A percentile compares a stretch with the other conserved stretches of the same genome.
Conservation (phyloP, 495 filamentous ascomycete species). For the Aspergillus nanangensis region DNA sequence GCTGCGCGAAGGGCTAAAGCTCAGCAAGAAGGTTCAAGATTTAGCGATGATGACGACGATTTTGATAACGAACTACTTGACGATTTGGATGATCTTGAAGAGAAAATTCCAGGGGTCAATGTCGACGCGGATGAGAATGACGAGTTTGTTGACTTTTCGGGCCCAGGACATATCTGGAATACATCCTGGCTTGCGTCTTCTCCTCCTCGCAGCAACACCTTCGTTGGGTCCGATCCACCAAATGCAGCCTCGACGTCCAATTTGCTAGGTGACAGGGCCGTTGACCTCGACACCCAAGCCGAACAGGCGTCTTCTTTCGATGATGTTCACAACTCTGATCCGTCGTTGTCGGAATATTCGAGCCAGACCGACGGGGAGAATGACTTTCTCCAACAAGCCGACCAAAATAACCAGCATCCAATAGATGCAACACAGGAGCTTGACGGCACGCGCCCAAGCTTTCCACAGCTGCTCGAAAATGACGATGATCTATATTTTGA, state of each 20-base stretch:
- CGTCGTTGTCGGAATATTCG: not conserved
- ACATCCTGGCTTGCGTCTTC: conserved; percentile 35
- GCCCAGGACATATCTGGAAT: conserved; percentile 24
- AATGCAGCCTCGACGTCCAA: not conserved
- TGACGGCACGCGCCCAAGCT: no score
- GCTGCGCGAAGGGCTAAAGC: conserved; percentile 37
- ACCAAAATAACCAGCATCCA: no score
- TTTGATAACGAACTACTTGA: conserved; percentile 66
- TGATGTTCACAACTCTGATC: no score
- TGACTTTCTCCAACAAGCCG: no score
- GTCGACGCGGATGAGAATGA: conserved; percentile 58
- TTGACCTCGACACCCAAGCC: no score
- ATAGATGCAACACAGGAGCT: no score
- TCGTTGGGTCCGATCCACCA: conserved; percentile 20
- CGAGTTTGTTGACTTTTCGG: conserved; percentile 30
- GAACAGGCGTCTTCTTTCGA: no score
- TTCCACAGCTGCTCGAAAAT: conserved; percentile 32
- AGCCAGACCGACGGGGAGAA: no score
- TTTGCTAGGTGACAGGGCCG: not conserved
- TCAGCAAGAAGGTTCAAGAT: conserved; percentile 37
- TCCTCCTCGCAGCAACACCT: conserved; percentile 35
- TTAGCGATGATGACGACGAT: conserved; percentile 51
- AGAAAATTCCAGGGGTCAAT: conserved; percentile 72
- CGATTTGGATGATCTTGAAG: conserved; percentile 69
- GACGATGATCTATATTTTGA: conserved; percentile 82